phyloP scores from a whole-genome alignment of 768 basidiomycete genomes.

The Megacollybia marginata region DNA sequence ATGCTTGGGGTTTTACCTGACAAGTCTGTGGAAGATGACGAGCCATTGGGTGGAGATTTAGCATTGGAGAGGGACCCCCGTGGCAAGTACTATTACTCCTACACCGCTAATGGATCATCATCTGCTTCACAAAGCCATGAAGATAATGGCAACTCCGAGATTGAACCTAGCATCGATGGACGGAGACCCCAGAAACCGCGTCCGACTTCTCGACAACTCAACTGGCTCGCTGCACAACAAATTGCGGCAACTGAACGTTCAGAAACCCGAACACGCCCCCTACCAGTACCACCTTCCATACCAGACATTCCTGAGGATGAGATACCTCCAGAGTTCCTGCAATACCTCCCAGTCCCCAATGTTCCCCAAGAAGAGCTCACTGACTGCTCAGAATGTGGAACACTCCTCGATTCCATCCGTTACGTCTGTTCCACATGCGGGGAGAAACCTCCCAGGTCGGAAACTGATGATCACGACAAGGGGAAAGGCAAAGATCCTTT shows the following conservation, averaged over 20 bases:
- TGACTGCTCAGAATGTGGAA: constrained; percentile 77
- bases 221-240: constrained; percentile 57
- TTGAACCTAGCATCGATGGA: constrained; percentile 25
- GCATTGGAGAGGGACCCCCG: constrained; percentile 58
- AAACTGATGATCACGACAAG: constrained; percentile 22
- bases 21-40: constrained; percentile 24
- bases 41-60: constrained; percentile 50
- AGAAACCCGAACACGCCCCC: constrained; percentile 9
- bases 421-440: constrained; percentile 90
- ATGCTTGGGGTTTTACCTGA: constrained; percentile 49
- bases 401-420: constrained; percentile 69
- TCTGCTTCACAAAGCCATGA: constrained; percentile 42
- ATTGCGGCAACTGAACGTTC: constrained; percentile 19
- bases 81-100: constrained; percentile 75
- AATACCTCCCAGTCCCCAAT: constrained; percentile 36
- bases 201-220: constrained; percentile 61
- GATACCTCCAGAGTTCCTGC: constrained; percentile 46
- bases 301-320: constrained; percentile 12
- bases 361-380: constrained; percentile 62
- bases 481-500: constrained; percentile 40
- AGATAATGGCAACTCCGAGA: constrained; percentile 45
- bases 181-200: constrained; percentile 31
- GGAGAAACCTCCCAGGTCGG: constrained; percentile 49
- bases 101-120: constrained; percentile 43
- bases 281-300: constrained; percentile 13